Conservation (phyloP, 768 basidiomycete species). For the Candolleomyces aberdarensis region DNA sequence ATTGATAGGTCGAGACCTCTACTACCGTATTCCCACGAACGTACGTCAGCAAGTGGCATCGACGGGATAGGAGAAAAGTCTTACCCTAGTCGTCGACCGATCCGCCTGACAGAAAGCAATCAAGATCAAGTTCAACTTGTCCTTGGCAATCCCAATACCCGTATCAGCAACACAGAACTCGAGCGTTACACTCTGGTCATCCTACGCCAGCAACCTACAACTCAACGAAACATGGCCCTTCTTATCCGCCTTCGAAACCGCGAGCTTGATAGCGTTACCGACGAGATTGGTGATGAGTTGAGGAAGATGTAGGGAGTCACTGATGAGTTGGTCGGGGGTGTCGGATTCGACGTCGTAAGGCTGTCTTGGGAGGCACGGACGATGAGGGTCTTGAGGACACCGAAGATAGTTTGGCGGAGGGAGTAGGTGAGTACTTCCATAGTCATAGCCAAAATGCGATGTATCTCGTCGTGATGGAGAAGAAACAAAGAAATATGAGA, state of each 20-base stretch:
- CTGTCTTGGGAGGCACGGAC: conserved; percentile 97
- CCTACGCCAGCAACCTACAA: conserved; percentile 73
- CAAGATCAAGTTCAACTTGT: conserved; percentile 97
- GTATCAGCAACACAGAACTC: conserved; percentile 98
- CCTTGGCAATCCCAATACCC: conserved; percentile 97
- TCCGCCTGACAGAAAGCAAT: conserved; percentile 99
- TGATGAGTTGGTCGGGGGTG: conserved; percentile 95
- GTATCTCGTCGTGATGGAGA: too few relatives aligned
- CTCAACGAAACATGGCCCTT: conserved; percentile 91
- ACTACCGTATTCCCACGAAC: conserved; percentile 85
- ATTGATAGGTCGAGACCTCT: conserved; percentile 96
- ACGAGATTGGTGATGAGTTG: conserved; percentile 96
- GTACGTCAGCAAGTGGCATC: conserved; percentile 3
- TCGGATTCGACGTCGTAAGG: conserved; percentile 94
- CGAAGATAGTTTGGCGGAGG: conserved; percentile 93
- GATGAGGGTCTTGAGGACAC: conserved; percentile 96
- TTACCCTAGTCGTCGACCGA: conserved; percentile 91
- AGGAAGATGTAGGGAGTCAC: conserved; percentile 89
- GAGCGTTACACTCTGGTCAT: conserved; percentile 82
- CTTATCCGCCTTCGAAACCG: conserved; percentile 69
- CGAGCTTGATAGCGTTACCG: conserved; percentile 97
- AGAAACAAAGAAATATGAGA: too few relatives aligned
- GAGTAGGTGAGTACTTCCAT: conserved; percentile 99
- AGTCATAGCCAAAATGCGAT: too few relatives aligned
- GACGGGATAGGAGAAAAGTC: conserved; percentile 23